Conservation (phyloP, 2,329 filamentous ascomycete genomes). For the Stromatinia cepivora region DNA sequence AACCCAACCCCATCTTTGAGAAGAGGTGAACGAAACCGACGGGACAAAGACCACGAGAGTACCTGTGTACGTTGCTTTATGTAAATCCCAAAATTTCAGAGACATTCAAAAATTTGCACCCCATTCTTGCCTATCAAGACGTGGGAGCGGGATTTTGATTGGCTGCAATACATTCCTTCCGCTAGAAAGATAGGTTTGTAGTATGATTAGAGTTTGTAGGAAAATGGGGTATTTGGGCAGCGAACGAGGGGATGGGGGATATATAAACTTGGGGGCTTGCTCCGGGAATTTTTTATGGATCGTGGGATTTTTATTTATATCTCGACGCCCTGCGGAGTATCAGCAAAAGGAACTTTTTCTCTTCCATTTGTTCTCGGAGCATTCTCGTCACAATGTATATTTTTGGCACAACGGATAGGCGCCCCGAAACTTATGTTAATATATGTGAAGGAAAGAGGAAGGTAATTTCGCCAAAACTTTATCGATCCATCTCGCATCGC, state of each 20-base stretch:
- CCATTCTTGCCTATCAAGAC: constrained; percentile 14
- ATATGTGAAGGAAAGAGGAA: neutral
- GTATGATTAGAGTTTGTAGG: constrained; percentile 1
- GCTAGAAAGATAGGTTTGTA: neutral
- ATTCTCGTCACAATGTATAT: neutral
- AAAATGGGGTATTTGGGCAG: constrained; percentile 9
- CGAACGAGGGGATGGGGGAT: neutral
- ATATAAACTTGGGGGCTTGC: constrained; percentile 11
- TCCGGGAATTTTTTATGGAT: neutral
- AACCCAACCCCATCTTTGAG: constrained; percentile 14
- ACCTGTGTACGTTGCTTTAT: constrained; percentile 1
- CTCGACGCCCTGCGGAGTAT: neutral
- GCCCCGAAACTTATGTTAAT: neutral
- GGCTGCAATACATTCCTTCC: neutral
- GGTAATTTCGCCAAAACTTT: neutral
- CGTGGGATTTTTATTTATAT: constrained; percentile 1
- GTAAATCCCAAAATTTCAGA: neutral
- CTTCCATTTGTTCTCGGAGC: neutral
- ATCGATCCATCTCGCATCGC: constrained; percentile 17
- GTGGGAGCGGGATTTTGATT: constrained; percentile 4
- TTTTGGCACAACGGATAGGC: neutral
- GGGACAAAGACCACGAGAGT: constrained; percentile 13
- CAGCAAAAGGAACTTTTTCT: neutral
- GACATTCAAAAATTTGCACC: neutral
- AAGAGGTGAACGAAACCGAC: neutral